These are phyloP conservation scores for Fusarium pseudocircinatum DNA, from an alignment of 2,329 filamentous ascomycete species.

Conservation along the genomic window DNA sequence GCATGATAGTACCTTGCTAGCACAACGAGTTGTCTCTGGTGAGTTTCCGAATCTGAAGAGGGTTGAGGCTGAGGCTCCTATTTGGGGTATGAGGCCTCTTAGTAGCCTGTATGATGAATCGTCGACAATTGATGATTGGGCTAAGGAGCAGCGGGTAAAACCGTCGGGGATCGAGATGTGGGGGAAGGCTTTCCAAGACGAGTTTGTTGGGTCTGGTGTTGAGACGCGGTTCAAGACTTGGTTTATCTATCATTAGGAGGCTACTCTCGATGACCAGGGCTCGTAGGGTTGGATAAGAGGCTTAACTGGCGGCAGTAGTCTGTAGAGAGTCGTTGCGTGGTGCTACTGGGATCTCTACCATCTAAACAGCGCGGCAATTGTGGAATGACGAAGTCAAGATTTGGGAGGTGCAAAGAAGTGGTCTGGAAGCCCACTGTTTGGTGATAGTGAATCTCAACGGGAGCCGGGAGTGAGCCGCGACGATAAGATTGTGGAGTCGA, in stretches of 20 bases:
- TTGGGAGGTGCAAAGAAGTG: no score
- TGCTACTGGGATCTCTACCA: no score
- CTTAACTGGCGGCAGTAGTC: rapidly evolving
- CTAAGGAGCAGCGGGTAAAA: background rate
- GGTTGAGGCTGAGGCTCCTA: background rate
- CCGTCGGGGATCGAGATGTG: background rate
- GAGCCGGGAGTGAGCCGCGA: rapidly evolving
- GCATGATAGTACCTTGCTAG: background rate
- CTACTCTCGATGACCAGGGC: no score
- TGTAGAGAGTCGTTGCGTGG: background rate
- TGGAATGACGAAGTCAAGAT: no score
- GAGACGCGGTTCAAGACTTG: background rate
- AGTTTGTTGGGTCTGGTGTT: background rate
- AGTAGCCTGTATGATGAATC: no score
- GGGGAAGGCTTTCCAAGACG: background rate
- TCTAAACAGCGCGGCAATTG: rapidly evolving
- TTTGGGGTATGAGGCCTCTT: no score
- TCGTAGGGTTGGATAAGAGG: rapidly evolving
- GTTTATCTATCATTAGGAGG: background rate
- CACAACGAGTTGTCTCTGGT: background rate
- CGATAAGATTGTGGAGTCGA: background rate
- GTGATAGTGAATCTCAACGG: background rate
- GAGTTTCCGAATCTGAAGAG: background rate
- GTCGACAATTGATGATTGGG: no score
- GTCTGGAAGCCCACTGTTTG: background rate